A percentile compares a stretch with the other conserved stretches of the same genome.
Evolutionary conservation across 495 filamentous ascomycete genomes (phyloP).

Genomic region (Aspergillus indologenus): DNA sequence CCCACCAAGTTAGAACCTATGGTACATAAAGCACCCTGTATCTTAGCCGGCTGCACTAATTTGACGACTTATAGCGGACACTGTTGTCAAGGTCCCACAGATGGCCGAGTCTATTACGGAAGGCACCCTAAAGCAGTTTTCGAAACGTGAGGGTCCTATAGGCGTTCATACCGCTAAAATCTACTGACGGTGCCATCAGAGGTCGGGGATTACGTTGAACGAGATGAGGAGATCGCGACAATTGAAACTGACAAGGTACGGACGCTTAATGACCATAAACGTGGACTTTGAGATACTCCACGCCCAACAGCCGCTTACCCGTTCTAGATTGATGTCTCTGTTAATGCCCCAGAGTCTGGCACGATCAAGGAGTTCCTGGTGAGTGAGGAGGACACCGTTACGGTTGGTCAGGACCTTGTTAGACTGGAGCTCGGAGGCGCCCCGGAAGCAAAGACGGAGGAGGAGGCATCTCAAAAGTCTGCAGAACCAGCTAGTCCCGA

Average conservation of each 20-base stretch:
- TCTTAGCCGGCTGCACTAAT: not conserved
- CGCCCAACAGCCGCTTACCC: constrained; percentile 9
- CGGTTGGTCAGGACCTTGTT: constrained; percentile 86
- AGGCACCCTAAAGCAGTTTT: constrained; percentile 93
- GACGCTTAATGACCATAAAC: not conserved
- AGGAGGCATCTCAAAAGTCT: constrained; percentile 42
- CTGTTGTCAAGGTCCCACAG: constrained; percentile 85
- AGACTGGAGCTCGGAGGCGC: constrained; percentile 78
- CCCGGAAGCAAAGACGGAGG: constrained; percentile 54
- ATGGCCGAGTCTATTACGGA: constrained; percentile 99
- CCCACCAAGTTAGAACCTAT: constrained; percentile 40
- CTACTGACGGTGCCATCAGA: constrained; percentile 46
- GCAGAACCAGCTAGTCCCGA: constrained; percentile 31
- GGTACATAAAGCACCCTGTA: constrained; percentile 19
- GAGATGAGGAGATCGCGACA: constrained; percentile 96
- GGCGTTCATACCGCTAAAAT: not conserved
- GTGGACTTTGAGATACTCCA: not conserved
- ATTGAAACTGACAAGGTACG: constrained; percentile 99
- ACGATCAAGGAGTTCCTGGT: constrained; percentile 89
- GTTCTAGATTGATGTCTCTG: constrained; percentile 83
- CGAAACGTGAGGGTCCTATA: constrained; percentile 60
- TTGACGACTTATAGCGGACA: constrained; percentile 56
- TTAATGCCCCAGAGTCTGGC: constrained; percentile 91
- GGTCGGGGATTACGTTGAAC: constrained; percentile 90
- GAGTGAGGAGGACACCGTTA: constrained; percentile 93